phyloP scores from a whole-genome alignment of 1,284 basidiomycete genomes.

The Papiliotrema laurentii region DNA sequence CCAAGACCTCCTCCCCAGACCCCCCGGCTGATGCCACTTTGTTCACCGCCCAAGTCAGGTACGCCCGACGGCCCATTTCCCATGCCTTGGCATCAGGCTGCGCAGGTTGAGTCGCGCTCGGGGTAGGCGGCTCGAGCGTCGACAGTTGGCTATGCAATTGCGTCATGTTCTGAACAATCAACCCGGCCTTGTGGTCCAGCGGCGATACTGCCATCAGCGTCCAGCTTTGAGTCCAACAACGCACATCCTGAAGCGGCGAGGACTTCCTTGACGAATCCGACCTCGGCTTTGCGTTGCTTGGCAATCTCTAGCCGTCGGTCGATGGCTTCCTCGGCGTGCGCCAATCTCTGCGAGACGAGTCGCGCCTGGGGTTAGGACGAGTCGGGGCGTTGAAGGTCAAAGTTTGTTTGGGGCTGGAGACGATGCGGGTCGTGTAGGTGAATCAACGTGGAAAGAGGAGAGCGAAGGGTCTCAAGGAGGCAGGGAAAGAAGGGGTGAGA shows the following conservation, averaged over 20 bases:
- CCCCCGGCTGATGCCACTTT: slow-evolving; percentile 16
- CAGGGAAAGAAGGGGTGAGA: too few species aligned
- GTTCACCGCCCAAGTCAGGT: slow-evolving; percentile 44
- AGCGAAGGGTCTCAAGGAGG: too few species aligned
- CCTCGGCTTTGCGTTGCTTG: slow-evolving; percentile 37
- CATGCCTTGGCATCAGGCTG: slow-evolving; percentile 29
- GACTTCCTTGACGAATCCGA: slow-evolving; percentile 42
- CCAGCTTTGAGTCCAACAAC: slow-evolving; percentile 6
- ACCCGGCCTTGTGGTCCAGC: slow-evolving; percentile 26
- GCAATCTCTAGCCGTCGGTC: slow-evolving; percentile 36
- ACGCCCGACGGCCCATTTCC: slow-evolving; percentile 46
- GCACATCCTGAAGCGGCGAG: slow-evolving; percentile 29
- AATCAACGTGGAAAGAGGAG: too few species aligned
- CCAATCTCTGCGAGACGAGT: slow-evolving; percentile 31
- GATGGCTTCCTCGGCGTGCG: slow-evolving; percentile 36
- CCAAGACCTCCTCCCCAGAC: slow-evolving; percentile 3
- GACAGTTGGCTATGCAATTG: slow-evolving; percentile 29
- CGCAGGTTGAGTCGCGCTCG: background rate
- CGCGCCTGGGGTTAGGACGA: slow-evolving; percentile 27
- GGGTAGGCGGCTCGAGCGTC: slow-evolving; percentile 20
- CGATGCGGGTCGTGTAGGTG: too few species aligned
- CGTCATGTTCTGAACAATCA: slow-evolving; percentile 19
- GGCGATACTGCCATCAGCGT: slow-evolving; percentile 28
- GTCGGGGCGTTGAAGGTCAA: too few species aligned
- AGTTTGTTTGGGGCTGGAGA: too few species aligned